Base-by-base conservation (phyloP, 495 filamentous ascomycete species). In the Penicillium flavigenum region DNA sequence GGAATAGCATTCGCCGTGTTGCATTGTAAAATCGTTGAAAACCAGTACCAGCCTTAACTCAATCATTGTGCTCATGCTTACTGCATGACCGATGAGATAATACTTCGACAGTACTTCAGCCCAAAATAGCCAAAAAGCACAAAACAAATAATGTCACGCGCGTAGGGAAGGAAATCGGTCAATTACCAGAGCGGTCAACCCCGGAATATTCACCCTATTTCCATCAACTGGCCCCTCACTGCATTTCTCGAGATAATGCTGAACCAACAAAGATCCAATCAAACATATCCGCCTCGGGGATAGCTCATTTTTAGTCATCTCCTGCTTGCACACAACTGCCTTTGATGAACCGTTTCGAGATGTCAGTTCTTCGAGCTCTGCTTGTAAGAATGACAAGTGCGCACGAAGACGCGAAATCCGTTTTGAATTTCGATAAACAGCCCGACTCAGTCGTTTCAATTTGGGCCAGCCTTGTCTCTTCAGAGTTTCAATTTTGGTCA, bases 341-440 rank as follows among this genome's bases (percentile, higher is more conserved):
- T 16, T 27, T n/a, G 24, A 1, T 47, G 44, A 47, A 12, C 44
- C 12, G 11, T 27, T 16, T 47, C 44, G 22, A 27, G 44, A 47
- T 47, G 10, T 47, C 44, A 2, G 11, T 27, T 47, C 44, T 47
- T 47, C 44, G 44, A 47, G 44, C 44, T 47, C 44, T 26, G 44
- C 22, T 47, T 26, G 44, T 47, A 47, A 29, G 22, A 27, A 24
- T 27, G 44, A 47, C 20, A 47, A 8, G 10, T 47, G 44, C 16
- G 44, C 44, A 47, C 44, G 44, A 12, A 47, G 39, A 42, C 39
- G 39, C 39, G 39, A 42, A 42, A 42, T 42, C 39, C 39, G n/a
- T 20, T 4, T 42, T 20, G 39, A 42, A 42, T 42, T 42, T 1
- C 39, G 39, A 2, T 42, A 6, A 20, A 47, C 24, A 47, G 24